These are phyloP conservation scores for Thielaviopsis punctulata DNA, from an alignment of 2,329 filamentous ascomycete genomes.

Conservation along the genomic window DNA sequence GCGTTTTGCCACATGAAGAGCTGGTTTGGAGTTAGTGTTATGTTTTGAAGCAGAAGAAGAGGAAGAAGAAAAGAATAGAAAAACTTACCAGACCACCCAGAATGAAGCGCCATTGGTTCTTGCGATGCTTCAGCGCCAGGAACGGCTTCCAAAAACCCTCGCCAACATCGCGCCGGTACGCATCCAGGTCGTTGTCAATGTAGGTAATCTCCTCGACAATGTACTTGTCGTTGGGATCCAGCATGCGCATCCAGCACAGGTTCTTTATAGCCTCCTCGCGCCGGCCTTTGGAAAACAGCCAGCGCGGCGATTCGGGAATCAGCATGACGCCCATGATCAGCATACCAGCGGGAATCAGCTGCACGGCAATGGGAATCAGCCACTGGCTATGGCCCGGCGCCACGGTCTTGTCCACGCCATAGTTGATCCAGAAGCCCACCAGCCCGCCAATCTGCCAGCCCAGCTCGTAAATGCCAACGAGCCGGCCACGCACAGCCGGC, in stretches of 20 bases:
- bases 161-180: slow-evolving; percentile 45
- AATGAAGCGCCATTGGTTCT: slow-evolving; percentile 54
- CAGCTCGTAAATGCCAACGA: slow-evolving; percentile 51
- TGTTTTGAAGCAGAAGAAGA: background rate
- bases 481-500: slow-evolving; percentile 43
- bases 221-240: slow-evolving; percentile 39
- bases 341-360: slow-evolving; percentile 48
- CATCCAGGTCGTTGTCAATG: slow-evolving; percentile 52
- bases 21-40: slow-evolving; percentile 3
- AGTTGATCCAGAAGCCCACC: slow-evolving; percentile 50
- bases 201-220: slow-evolving; percentile 56
- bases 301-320: slow-evolving; percentile 51
- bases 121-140: slow-evolving; percentile 33
- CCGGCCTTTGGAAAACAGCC: slow-evolving; percentile 46
- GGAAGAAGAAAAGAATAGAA: background rate
- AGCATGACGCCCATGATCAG: slow-evolving; percentile 45
- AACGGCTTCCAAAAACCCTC: slow-evolving; percentile 63
- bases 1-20: slow-evolving; percentile 71
- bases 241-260: slow-evolving; percentile 48
- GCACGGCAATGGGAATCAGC: slow-evolving; percentile 45
- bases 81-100: slow-evolving; percentile 39
- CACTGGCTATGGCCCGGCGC: slow-evolving; percentile 53
- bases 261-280: slow-evolving; percentile 40
- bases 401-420: slow-evolving; percentile 53
- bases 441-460: slow-evolving; percentile 47